Conservation (phyloP, 495 filamentous ascomycete species). For the Pseudevernia furfuracea region DNA sequence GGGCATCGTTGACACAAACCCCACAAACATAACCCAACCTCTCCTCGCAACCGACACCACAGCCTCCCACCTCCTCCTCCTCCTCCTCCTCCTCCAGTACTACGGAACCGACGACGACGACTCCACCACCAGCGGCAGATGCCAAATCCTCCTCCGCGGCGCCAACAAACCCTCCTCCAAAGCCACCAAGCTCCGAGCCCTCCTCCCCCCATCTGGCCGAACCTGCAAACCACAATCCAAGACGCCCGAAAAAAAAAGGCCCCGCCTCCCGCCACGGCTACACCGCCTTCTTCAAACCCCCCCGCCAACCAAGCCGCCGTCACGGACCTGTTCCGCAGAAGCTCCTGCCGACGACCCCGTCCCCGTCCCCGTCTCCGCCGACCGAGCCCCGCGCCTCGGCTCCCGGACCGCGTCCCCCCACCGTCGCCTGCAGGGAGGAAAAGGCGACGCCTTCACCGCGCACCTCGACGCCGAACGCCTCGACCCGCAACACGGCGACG, state of each 20-base stretch:
- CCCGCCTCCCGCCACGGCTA: conserved; percentile 3
- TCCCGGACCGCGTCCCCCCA: not conserved
- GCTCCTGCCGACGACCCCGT: not conserved
- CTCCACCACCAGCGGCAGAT: not conserved
- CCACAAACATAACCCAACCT: not conserved
- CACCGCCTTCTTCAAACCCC: conserved; percentile 10
- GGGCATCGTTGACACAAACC: not conserved
- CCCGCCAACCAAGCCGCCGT: not conserved
- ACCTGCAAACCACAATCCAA: not conserved
- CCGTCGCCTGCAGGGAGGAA: not conserved
- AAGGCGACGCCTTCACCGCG: not conserved
- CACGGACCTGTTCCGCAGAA: not conserved
- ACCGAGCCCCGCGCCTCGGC: not conserved
- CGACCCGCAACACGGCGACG: not conserved
- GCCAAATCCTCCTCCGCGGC: conserved; percentile 2
- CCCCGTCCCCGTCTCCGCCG: not conserved
- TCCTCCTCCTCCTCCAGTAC: not conserved
- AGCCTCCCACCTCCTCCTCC: not conserved
- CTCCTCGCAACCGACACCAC: not conserved
- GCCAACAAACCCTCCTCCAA: not conserved
- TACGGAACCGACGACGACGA: not conserved
- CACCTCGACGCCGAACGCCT: not conserved
- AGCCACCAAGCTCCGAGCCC: conserved; percentile 3
- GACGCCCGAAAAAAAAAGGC: not conserved
- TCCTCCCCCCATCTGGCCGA: not conserved